Evolutionary conservation across 805 yeast genomes (phyloP).

Genomic region (Yarrowia sp.): DNA sequence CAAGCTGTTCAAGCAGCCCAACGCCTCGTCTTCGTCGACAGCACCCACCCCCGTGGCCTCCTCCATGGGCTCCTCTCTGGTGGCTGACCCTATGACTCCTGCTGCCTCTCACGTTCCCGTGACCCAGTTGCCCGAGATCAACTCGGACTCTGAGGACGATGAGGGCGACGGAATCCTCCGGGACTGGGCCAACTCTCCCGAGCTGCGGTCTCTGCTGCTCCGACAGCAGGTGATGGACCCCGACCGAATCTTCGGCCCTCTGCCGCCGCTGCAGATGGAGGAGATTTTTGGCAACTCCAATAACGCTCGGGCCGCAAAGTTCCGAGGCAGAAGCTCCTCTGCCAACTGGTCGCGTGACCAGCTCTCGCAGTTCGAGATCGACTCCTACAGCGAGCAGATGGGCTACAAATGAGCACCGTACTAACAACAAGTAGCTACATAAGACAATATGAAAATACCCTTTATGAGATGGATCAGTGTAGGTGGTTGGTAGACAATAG

Average conservation of each 20-base stretch:
- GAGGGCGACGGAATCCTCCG: slow-evolving; percentile 58
- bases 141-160: slow-evolving; percentile 59
- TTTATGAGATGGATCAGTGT: not conserved
- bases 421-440: slow-evolving; percentile 22
- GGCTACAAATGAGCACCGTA: slow-evolving; percentile 49
- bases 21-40: not conserved
- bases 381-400: slow-evolving; percentile 57
- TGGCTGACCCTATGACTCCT: slow-evolving; percentile 31
- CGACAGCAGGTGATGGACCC: slow-evolving; percentile 67
- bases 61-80: slow-evolving; percentile 8
- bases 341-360: slow-evolving; percentile 59
- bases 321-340: slow-evolving; percentile 63
- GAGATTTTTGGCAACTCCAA: slow-evolving; percentile 64
- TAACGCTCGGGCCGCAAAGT: slow-evolving; percentile 52
- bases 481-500: not conserved
- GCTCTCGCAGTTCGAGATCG: slow-evolving; percentile 57
- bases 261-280: slow-evolving; percentile 71
- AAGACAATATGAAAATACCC: slow-evolving; percentile 14
- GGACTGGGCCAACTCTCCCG: slow-evolving; percentile 71
- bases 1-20: slow-evolving; percentile 33
- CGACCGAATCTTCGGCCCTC: slow-evolving; percentile 72
- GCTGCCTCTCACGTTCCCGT: slow-evolving; percentile 36
- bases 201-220: slow-evolving; percentile 55
- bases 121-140: slow-evolving; percentile 47
- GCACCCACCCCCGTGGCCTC: slow-evolving; percentile 20